phyloP scores from a whole-genome alignment of 768 basidiomycete genomes.

The Hericium coralloides region DNA sequence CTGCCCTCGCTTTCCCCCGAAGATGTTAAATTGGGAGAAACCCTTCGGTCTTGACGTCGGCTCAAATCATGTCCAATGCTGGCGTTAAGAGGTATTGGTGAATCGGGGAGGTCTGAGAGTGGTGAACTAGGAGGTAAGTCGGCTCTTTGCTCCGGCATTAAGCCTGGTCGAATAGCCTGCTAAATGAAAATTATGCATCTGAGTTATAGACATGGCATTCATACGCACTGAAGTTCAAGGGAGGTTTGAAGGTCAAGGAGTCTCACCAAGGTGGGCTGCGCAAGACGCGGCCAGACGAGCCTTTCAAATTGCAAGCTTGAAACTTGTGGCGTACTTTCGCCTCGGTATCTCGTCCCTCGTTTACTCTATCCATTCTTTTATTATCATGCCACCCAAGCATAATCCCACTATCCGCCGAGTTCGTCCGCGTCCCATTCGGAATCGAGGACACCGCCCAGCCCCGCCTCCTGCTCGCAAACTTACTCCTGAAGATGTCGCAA shows the following conservation, averaged over 20 bases:
- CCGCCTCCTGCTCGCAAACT: background rate
- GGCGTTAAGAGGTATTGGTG: too few species aligned
- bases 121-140: too few species aligned
- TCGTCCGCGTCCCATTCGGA: background rate
- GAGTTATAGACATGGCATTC: too few species aligned
- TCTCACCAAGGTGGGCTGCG: background rate
- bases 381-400: background rate
- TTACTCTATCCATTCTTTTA: background rate
- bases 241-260: too few species aligned
- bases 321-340: background rate
- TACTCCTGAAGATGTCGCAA: constrained; percentile 6
- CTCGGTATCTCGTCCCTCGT: background rate
- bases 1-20: background rate
- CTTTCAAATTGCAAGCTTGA: background rate
- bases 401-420: background rate
- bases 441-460: background rate
- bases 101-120: too few species aligned
- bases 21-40: background rate
- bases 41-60: too few species aligned
- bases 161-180: too few species aligned
- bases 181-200: too few species aligned
- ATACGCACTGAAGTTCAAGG: too few species aligned
- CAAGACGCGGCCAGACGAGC: background rate
- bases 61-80: too few species aligned
- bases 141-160: too few species aligned